phyloP scores from a whole-genome alignment of 2,329 filamentous ascomycete genomes.

The Sarocladium brachiariae region DNA sequence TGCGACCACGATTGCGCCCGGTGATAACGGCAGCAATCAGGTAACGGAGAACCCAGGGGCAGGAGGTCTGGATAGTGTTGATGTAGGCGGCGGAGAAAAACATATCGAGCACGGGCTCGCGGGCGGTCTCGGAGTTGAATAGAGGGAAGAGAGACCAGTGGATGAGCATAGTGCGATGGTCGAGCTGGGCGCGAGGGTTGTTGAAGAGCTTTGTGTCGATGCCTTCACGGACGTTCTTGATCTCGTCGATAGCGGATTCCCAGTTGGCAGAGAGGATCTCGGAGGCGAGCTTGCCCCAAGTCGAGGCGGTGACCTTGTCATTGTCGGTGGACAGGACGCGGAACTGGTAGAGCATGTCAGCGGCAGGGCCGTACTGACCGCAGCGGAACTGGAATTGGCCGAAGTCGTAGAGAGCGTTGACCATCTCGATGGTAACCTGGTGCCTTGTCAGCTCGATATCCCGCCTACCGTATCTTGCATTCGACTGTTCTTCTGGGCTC shows the following conservation, averaged over 20 bases:
- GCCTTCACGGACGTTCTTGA: conserved; percentile 80
- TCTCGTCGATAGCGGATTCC: conserved; percentile 87
- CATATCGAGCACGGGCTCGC: conserved; percentile 86
- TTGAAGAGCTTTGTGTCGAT: conserved; percentile 95
- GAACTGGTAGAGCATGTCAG: conserved; percentile 95
- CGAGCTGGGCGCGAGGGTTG: conserved; percentile 90
- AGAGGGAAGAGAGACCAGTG: conserved; percentile 99
- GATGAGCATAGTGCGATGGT: conserved; percentile 93
- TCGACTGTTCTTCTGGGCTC: conserved; percentile 8
- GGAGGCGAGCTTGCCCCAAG: conserved; percentile 95
- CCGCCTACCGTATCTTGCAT: neutral
- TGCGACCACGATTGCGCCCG: conserved; percentile 73
- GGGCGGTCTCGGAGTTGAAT: conserved; percentile 92
- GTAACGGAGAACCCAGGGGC: conserved; percentile 94
- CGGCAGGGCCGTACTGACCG: conserved; percentile 83
- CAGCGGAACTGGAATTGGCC: conserved; percentile 98
- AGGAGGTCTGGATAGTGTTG: conserved; percentile 98
- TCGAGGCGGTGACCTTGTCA: conserved; percentile 91
- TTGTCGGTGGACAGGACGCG: conserved; percentile 96
- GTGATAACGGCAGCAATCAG: conserved; percentile 92
- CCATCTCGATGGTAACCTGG: conserved; percentile 85
- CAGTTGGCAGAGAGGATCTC: conserved; percentile 95
- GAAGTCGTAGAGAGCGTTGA: conserved; percentile 90
- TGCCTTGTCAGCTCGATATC: conserved; percentile 8
- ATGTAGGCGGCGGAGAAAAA: conserved; percentile 97